These are phyloP conservation scores for Botrytis elliptica DNA, from an alignment of 2,329 filamentous ascomycete species.

Conservation along the genomic window DNA sequence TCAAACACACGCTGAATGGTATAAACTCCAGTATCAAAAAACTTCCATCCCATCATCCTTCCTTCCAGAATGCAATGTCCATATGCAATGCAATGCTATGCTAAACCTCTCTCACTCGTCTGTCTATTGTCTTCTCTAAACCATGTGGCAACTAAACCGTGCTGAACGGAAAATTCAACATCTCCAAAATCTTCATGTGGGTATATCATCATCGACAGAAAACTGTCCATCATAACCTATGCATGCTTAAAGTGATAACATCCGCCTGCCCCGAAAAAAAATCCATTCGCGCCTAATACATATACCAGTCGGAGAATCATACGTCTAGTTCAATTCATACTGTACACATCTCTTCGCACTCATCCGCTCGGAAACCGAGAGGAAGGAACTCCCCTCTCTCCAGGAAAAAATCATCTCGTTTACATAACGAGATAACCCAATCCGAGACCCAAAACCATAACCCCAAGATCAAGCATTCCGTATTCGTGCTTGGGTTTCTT, in stretches of 20 bases:
- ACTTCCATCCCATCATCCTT: neutral
- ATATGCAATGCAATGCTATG: neutral
- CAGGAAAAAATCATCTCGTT: neutral
- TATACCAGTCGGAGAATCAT: neutral
- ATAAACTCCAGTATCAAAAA: neutral
- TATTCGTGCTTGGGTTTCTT: slow-evolving; percentile 33
- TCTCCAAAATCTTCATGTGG: neutral
- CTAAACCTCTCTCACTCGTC: neutral
- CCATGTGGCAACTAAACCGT: neutral
- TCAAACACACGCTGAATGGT: neutral
- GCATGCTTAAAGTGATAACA: neutral
- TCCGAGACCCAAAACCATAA: slow-evolving; percentile 37
- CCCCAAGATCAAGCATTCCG: slow-evolving; percentile 33
- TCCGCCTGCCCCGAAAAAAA: neutral
- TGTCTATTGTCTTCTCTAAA: neutral
- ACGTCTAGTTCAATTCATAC: neutral
- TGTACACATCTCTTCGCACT: neutral
- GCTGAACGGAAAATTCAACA: neutral
- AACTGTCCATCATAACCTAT: neutral
- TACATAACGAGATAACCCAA: slow-evolving; percentile 40
- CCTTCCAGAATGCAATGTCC: neutral
- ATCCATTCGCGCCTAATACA: neutral
- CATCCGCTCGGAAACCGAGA: neutral
- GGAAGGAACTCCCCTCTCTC: neutral
- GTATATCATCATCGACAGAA: slow-evolving; percentile 5